Percentiles rank a stretch among this genome's conserved stretches.
Conservation (phyloP, 495 filamentous ascomycete genomes). For the Bathelium albidoporum region DNA sequence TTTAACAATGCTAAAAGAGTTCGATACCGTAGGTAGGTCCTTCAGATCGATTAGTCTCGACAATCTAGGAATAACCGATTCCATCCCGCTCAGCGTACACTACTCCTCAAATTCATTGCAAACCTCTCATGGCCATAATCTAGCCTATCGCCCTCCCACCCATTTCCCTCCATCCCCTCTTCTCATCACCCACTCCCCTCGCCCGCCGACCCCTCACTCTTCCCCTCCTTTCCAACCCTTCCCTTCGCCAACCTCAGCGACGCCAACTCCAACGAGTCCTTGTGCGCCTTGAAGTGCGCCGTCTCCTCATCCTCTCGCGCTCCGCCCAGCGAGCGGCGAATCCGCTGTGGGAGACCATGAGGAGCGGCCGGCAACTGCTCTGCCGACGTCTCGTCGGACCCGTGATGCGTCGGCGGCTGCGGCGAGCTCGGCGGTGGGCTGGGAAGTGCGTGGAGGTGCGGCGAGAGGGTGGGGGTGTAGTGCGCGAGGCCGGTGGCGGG, state of each 20-base stretch:
- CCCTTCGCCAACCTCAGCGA: background rate
- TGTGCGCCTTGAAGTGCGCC: background rate
- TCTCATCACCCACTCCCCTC: background rate
- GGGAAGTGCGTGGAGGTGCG: background rate
- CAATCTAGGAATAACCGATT: too few relatives aligned
- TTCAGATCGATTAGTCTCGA: too few relatives aligned
- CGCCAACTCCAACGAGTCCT: background rate
- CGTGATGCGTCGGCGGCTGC: background rate
- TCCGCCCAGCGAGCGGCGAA: background rate
- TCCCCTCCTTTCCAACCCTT: background rate
- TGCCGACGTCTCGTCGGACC: background rate
- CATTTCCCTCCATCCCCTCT: background rate
- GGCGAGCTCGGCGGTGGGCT: background rate
- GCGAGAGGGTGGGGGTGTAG: background rate
- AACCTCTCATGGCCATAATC: background rate
- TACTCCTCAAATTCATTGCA: background rate
- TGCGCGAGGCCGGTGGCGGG: background rate
- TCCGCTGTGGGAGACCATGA: background rate
- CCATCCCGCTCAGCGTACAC: too few relatives aligned
- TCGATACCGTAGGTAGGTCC: too few relatives aligned
- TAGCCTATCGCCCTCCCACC: background rate
- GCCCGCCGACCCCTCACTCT: background rate
- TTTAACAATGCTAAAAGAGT: too few relatives aligned
- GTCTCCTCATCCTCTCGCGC: background rate
- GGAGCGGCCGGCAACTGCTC: background rate